Percentiles rank a stretch among this genome's conserved stretches.
Evolutionary conservation across 2,329 filamentous ascomycete genomes (phyloP).

Genomic region (Bretziella fagacearum): DNA sequence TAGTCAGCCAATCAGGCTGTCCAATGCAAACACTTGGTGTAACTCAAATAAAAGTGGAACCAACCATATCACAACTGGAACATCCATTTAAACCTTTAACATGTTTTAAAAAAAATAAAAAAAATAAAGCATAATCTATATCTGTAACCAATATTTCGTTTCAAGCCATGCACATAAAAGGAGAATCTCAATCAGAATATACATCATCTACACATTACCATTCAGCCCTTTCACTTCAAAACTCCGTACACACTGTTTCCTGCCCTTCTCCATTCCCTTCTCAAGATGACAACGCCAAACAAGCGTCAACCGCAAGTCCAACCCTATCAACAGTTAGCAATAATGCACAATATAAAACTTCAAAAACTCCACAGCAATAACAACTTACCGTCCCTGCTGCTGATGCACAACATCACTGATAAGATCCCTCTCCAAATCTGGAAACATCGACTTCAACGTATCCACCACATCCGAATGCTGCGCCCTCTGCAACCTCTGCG

Average conservation of each 20-base stretch:
- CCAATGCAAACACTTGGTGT: neutral
- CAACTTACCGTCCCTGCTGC: slow-evolving; percentile 75
- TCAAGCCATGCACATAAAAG: too few relatives aligned
- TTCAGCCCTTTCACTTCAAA: too few relatives aligned
- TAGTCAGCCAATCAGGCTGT: neutral
- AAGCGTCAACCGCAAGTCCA: slow-evolving; percentile 71
- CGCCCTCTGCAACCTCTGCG: slow-evolving; percentile 59
- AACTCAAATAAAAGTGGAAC: neutral
- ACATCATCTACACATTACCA: too few relatives aligned
- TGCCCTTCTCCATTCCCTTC: neutral
- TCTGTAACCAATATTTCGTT: too few relatives aligned
- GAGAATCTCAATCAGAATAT: too few relatives aligned
- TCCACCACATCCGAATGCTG: slow-evolving; percentile 89
- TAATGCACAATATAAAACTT: slow-evolving; percentile 5
- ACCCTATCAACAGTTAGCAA: slow-evolving; percentile 36
- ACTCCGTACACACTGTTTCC: too few relatives aligned
- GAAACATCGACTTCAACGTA: slow-evolving; percentile 91
- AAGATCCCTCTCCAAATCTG: slow-evolving; percentile 79
- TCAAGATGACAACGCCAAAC: slow-evolving; percentile 47
- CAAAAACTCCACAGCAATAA: neutral
- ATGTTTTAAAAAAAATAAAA: neutral
- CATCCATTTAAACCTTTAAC: neutral
- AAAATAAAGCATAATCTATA: neutral
- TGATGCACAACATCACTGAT: slow-evolving; percentile 94
- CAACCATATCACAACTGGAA: neutral